Evolutionary conservation across 192 early-diverging fungal genomes (phyloP), one percentile per base, ranked within the genome.

Genomic region (Rhizophagus prolifer): DNA sequence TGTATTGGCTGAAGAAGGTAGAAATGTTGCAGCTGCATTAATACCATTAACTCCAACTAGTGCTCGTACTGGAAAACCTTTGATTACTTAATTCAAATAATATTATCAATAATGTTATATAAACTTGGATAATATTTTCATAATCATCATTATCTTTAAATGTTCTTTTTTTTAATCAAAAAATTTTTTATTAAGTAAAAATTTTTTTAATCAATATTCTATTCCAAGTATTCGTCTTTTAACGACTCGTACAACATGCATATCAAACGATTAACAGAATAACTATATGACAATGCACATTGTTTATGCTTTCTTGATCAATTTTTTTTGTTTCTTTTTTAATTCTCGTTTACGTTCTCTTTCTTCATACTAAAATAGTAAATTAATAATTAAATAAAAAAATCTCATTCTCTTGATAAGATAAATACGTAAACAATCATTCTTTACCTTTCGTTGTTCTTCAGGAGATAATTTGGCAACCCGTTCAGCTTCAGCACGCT

Each of bases 1-100:
- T 74, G 82, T 90, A 77, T 50, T 90, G 8, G 83, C 83, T 26
- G 88, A 90, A 65, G 88, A 90, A 81, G 88, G 88, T 46, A 78
- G 88, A 50, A 79, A 85, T 34, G 85, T 88, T 41, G 86, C 88
- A 2, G 85, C 86, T 61, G 88, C 86, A 19, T 62, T 89, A 25
- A 80, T 89, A 54, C 86, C 88, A 30, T 61, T 85, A 62, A 76
- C 77, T 41, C 81, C 83, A 70, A 81, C 81, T n/a, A 81, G 64
- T 67, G 13, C 47, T 54, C 47, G 47, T 19, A 54, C 47, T 54
- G 47, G 47, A 19, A 54, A 54, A 1, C 4, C 47, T 5, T 54
- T 54, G 10, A 12, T 44, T 44, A 12, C 10, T 12, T 44, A 44
- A 44, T 44, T 44, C 10, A 2, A 34, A 34, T 34, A 34, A 34